These are phyloP conservation scores for Gillenia trifoliata DNA, from an alignment of 306 rosid species.

Conservation along the genomic window DNA sequence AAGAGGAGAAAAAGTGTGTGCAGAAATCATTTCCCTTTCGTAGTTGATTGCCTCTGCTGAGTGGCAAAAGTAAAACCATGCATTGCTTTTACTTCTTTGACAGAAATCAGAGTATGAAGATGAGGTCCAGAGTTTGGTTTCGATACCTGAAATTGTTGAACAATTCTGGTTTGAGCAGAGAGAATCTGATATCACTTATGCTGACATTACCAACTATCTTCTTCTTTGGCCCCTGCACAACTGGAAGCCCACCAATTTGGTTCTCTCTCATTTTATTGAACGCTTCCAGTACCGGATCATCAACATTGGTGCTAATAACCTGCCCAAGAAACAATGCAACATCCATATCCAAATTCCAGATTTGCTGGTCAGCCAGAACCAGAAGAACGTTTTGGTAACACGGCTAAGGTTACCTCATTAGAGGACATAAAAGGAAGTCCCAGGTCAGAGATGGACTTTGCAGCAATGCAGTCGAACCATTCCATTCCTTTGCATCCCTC, in stretches of 20 bases:
- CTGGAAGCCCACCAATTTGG: slow-evolving; percentile 78
- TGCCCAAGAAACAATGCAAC: slow-evolving; percentile 16
- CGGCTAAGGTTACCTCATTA: slow-evolving; percentile 35
- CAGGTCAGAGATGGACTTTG: slow-evolving; percentile 47
- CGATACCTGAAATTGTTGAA: slow-evolving; percentile 72
- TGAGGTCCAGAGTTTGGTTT: not conserved
- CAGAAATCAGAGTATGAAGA: not conserved
- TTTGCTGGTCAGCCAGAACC: not conserved
- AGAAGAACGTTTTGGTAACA: not conserved
- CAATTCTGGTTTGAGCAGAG: slow-evolving; percentile 60
- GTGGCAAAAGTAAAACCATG: not conserved
- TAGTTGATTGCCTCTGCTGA: not conserved
- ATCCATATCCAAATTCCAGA: slow-evolving; percentile 2
- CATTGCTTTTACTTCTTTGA: not conserved
- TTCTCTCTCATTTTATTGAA: slow-evolving; percentile 73
- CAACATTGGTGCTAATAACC: slow-evolving; percentile 58
- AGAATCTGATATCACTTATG: slow-evolving; percentile 62
- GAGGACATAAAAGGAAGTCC: slow-evolving; percentile 85
- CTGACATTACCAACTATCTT: slow-evolving; percentile 74
- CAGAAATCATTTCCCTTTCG: too few species aligned
- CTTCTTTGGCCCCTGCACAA: slow-evolving; percentile 58
- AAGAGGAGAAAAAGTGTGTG: too few species aligned
- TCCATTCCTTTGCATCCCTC: slow-evolving; percentile 74
- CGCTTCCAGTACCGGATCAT: slow-evolving; percentile 69
- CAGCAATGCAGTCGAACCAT: slow-evolving; percentile 79